Evolutionary conservation across 306 rosid genomes (phyloP).

Genomic region (Gynostemma pentaphyllum): DNA sequence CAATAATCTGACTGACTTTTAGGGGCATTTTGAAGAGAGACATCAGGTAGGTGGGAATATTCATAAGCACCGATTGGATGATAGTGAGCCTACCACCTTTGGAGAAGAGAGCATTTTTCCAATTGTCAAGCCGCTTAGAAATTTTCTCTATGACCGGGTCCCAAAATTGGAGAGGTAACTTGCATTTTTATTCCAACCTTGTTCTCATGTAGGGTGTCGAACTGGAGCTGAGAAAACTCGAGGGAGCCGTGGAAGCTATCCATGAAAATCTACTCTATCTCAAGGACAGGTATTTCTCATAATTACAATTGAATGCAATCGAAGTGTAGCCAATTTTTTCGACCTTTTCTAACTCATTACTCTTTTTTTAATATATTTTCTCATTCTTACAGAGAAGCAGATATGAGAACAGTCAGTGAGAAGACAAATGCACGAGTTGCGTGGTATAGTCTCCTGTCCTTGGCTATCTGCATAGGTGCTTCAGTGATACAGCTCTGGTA

Average conservation of each 20-base stretch:
- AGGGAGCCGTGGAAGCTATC: constrained; percentile 82
- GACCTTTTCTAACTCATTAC: background rate
- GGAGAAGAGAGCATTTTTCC: too few relatives aligned
- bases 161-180: too few relatives aligned
- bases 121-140: too few relatives aligned
- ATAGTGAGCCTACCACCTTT: too few relatives aligned
- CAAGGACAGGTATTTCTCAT: constrained; percentile 47
- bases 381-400: constrained; percentile 49
- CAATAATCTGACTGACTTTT: too few relatives aligned
- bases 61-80: too few relatives aligned
- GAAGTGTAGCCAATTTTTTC: background rate
- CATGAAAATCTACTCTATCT: constrained; percentile 75
- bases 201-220: constrained; percentile 49
- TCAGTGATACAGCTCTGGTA: constrained; percentile 66
- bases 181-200: background rate
- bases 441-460: constrained; percentile 62
- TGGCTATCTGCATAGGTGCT: constrained; percentile 65
- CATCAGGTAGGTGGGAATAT: too few relatives aligned
- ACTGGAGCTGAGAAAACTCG: constrained; percentile 84
- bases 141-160: too few relatives aligned
- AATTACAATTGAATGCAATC: background rate
- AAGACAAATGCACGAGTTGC: constrained; percentile 71
- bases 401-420: constrained; percentile 77
- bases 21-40: too few relatives aligned
- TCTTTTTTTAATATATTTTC: background rate